phyloP scores from a whole-genome alignment of 768 basidiomycete genomes.

The Mycena galericulata region DNA sequence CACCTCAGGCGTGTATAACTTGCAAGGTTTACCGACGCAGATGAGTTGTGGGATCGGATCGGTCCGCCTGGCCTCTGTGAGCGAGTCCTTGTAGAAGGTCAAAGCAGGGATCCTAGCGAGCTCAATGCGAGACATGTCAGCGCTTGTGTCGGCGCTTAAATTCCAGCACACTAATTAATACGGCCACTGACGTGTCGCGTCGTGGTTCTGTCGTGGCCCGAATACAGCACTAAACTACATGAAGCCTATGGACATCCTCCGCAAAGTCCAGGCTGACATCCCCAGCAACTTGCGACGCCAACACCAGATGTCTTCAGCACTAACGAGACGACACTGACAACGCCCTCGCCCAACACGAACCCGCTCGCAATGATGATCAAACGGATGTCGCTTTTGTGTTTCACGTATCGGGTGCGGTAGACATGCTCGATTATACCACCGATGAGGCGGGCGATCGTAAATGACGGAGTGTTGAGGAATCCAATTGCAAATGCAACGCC shows the following conservation, averaged over 20 bases:
- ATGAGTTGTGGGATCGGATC: slow-evolving; percentile 80
- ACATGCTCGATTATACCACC: slow-evolving; percentile 87
- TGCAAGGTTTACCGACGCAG: slow-evolving; percentile 86
- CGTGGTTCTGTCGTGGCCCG: slow-evolving; percentile 17
- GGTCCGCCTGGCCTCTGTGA: slow-evolving; percentile 76
- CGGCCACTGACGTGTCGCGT: not conserved
- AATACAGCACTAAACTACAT: not conserved
- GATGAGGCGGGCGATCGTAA: slow-evolving; percentile 90
- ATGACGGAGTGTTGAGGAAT: slow-evolving; percentile 95
- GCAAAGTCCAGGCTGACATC: slow-evolving; percentile 83
- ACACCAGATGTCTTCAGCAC: slow-evolving; percentile 80
- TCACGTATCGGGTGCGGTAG: slow-evolving; percentile 66
- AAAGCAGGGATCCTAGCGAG: slow-evolving; percentile 80
- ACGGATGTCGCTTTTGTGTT: slow-evolving; percentile 70
- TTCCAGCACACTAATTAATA: not conserved
- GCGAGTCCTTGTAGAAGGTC: slow-evolving; percentile 78
- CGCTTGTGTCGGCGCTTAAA: slow-evolving; percentile 6
- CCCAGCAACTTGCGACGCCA: slow-evolving; percentile 86
- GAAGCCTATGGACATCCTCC: slow-evolving; percentile 64
- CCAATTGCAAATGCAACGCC: slow-evolving; percentile 97
- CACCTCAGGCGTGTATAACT: slow-evolving; percentile 76
- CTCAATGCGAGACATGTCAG: slow-evolving; percentile 73
- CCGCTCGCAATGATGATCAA: slow-evolving; percentile 93
- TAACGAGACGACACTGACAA: slow-evolving; percentile 85
- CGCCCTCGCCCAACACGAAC: slow-evolving; percentile 95